phyloP scores from a whole-genome alignment of 306 rosid species.

The Prunus kanzakura region DNA sequence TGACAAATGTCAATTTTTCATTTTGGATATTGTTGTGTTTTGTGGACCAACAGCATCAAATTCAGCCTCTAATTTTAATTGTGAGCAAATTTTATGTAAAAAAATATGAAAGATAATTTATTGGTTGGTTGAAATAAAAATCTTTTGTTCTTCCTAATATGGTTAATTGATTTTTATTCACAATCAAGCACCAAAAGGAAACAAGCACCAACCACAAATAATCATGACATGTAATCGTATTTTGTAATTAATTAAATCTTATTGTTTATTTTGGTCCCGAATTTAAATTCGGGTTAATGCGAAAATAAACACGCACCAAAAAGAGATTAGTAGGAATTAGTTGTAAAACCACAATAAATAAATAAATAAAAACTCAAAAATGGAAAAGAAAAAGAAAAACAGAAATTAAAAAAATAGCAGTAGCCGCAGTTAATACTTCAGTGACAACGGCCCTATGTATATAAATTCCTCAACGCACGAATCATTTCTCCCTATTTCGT shows the following conservation, averaged over 20 bases:
- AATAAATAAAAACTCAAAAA: neutral
- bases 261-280: neutral
- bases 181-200: neutral
- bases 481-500: neutral
- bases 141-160: neutral
- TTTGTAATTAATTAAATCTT: too few relatives aligned
- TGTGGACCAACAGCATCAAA: slow-evolving; percentile 15
- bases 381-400: neutral
- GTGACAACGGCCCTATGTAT: neutral
- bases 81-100: neutral
- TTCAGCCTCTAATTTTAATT: neutral
- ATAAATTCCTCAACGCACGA: neutral
- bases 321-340: neutral
- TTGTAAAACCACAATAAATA: neutral
- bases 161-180: neutral
- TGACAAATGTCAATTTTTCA: neutral
- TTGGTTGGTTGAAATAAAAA: neutral
- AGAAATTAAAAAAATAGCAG: neutral
- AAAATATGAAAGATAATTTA: neutral
- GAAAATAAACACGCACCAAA: neutral
- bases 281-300: too few relatives aligned
- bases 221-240: neutral
- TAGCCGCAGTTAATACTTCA: neutral
- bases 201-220: neutral
- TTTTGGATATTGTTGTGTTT: neutral